Evolutionary conservation across 441 rosid species (phyloP), one percentile per base, ranked within the genome.

Genomic region (Syzygium syzygioides): DNA sequence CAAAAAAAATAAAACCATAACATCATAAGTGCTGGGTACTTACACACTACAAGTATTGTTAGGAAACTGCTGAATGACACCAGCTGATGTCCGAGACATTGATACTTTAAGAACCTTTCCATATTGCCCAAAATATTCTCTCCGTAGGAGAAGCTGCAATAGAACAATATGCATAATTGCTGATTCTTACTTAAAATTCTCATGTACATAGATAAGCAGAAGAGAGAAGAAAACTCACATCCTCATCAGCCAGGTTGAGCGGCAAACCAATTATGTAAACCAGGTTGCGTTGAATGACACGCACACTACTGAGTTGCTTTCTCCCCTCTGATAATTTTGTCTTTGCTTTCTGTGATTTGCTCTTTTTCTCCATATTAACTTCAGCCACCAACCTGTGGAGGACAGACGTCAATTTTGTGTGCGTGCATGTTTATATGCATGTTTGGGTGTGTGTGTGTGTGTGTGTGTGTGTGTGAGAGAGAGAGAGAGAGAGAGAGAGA

Each of bases 21-120:
- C 20, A 48, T 52, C 15, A 25, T 26, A 25, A 66, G 71, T 86
- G 55, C 55, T 62, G 86, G 85, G 80, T 80, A 86, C 96, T 89
- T 90, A 95, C 95, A 95, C 93, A 92, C 95, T 92, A 91, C 99
- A 96, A 86, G 95, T 95, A 88, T 92, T 94, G 93, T 96, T 96
- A 41, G 98, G 93, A 86, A 93, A 95, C 62, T 95, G 96, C 86
- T 96, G 97, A 86, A 96, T 93, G 48, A 92, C 93, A 60, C 98
- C 99, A 55, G 94, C 55, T 88, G 96, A 92, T 45, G 96, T 95
- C 32, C 95, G 93, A 86, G 97, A 95, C 94, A 96, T 93, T 30
- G 98, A 95, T n/a, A 95, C 97, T 90, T 95, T 96, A 54, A 94
- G 91, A 71, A 96, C 99, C 89, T 96, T 95, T 85, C 99, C 98